Conservation (phyloP, 1,284 basidiomycete genomes). For the Microbotryum lychnidis-dioicae region DNA sequence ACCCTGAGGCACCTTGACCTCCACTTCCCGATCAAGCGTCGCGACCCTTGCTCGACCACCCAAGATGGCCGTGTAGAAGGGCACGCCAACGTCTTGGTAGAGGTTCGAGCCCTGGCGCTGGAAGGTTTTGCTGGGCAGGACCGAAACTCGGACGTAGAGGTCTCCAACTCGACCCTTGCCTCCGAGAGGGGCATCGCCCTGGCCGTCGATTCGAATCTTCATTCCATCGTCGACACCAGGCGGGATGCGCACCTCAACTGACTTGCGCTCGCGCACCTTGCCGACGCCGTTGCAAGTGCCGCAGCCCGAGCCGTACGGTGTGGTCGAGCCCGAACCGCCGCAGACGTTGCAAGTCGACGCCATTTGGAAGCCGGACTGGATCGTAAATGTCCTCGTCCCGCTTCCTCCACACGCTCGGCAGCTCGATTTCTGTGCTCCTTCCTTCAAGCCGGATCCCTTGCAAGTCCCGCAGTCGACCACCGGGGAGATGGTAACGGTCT, state of each 20-base stretch:
- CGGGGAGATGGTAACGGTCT: conserved; percentile 68
- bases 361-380: conserved; percentile 96
- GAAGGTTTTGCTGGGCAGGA: conserved; percentile 75
- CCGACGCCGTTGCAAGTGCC: conserved; percentile 76
- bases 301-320: conserved; percentile 74
- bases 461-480: conserved; percentile 79
- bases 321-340: conserved; percentile 69
- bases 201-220: conserved; percentile 73
- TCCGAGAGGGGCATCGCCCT: conserved; percentile 76
- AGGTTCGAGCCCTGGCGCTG: conserved; percentile 85
- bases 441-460: conserved; percentile 75
- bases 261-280: conserved; percentile 70
- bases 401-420: conserved; percentile 78
- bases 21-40: conserved; percentile 91
- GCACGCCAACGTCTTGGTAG: conserved; percentile 83
- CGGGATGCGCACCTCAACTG: conserved; percentile 76
- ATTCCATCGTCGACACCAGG: conserved; percentile 95
- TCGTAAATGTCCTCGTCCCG: conserved; percentile 81
- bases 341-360: conserved; percentile 82
- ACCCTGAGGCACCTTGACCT: conserved; percentile 83
- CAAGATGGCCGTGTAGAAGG: conserved; percentile 81
- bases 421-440: conserved; percentile 71
- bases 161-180: conserved; percentile 68
- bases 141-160: conserved; percentile 77
- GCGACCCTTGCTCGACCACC: conserved; percentile 89